phyloP scores from a whole-genome alignment of 2,329 filamentous ascomycete genomes.

The Phaeosphaeria sp. region DNA sequence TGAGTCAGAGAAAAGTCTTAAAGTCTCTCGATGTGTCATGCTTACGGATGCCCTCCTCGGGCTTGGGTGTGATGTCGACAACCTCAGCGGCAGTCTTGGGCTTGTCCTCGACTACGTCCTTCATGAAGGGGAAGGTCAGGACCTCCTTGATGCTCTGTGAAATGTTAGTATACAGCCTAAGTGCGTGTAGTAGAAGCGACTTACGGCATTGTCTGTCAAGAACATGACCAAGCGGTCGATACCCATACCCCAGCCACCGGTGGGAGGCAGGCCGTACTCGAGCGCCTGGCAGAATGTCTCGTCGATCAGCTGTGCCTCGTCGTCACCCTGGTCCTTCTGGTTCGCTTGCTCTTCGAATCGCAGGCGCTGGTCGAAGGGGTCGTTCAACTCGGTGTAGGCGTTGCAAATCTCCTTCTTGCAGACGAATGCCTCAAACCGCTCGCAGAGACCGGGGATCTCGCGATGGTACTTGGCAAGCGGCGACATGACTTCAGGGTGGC shows the following conservation, averaged over 20 bases:
- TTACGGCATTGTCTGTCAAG: constrained; percentile 69
- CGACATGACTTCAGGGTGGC: constrained; percentile 88
- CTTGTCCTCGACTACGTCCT: constrained; percentile 63
- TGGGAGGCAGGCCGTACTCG: constrained; percentile 87
- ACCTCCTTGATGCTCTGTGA: constrained; percentile 84
- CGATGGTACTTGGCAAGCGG: constrained; percentile 97
- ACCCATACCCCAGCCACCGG: constrained; percentile 95
- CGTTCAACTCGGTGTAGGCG: constrained; percentile 97
- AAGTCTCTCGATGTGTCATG: constrained; percentile 3
- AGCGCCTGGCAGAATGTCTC: constrained; percentile 93
- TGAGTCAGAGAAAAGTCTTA: too few relatives aligned
- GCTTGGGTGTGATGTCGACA: constrained; percentile 64
- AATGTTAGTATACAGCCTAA: not conserved
- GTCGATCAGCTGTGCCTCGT: constrained; percentile 94
- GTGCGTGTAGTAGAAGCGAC: not conserved
- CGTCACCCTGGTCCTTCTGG: constrained; percentile 92
- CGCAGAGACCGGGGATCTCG: constrained; percentile 78
- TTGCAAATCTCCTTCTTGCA: constrained; percentile 98
- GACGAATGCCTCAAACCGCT: constrained; percentile 97
- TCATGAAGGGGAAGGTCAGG: constrained; percentile 97
- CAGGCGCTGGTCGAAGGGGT: constrained; percentile 88
- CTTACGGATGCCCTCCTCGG: constrained; percentile 65
- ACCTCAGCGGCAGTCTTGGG: constrained; percentile 66
- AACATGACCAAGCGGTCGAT: constrained; percentile 96
- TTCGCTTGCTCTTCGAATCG: constrained; percentile 83